Evolutionary conservation across 1,284 basidiomycete genomes (phyloP).

Genomic region (Melanopsichium pennsylvanicum): DNA sequence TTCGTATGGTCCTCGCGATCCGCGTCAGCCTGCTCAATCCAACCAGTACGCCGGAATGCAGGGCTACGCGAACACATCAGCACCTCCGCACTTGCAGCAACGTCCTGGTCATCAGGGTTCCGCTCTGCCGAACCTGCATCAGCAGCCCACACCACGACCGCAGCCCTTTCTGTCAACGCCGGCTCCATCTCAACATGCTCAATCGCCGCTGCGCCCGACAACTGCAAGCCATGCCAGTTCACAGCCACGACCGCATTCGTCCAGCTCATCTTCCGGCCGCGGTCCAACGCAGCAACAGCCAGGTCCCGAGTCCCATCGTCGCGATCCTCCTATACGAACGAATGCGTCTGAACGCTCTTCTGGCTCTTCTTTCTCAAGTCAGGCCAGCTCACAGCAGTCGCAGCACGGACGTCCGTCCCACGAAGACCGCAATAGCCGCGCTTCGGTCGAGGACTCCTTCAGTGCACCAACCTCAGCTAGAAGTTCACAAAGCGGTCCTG

Average conservation of each 20-base stretch:
- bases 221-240: conserved; percentile 1
- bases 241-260: conserved; percentile 20
- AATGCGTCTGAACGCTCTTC: conserved; percentile 54
- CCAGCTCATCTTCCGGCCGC: conserved; percentile 10
- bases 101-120: conserved; percentile 14
- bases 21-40: conserved; percentile 22
- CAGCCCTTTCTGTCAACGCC: conserved; percentile 26
- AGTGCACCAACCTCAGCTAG: conserved; percentile 58
- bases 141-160: conserved; percentile 23
- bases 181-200: conserved; percentile 10
- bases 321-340: conserved; percentile 20
- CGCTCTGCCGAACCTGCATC: conserved; percentile 15
- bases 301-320: conserved; percentile 18
- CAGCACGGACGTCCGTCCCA: conserved; percentile 18
- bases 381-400: conserved; percentile 26
- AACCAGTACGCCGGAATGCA: conserved; percentile 16
- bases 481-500: conserved; percentile 52
- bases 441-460: conserved; percentile 43
- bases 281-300: conserved; percentile 8
- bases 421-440: conserved; percentile 31
- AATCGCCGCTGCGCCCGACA: neutral
- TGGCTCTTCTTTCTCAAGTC: conserved; percentile 54
- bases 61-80: conserved; percentile 15
- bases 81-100: conserved; percentile 24
- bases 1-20: conserved; percentile 42